These are phyloP conservation scores for Nadsonia commutata DNA, from an alignment of 1,139 yeast species.

Conservation along the genomic window DNA sequence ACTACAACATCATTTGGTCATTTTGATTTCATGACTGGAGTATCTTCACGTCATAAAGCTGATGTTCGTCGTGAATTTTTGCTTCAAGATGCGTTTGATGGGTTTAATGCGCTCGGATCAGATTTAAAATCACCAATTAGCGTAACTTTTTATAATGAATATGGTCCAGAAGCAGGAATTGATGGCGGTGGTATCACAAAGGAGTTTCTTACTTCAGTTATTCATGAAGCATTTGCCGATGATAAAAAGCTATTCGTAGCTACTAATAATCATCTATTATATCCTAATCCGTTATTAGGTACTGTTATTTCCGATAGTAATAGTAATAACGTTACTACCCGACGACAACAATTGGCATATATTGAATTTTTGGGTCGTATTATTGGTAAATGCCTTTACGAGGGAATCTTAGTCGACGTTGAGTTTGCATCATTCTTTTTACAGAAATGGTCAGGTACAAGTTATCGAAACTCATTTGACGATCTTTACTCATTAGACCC, in stretches of 20 bases:
- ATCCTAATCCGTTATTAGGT: slow-evolving; percentile 51
- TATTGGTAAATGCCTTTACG: slow-evolving; percentile 84
- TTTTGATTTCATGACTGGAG: slow-evolving; percentile 13
- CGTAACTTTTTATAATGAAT: slow-evolving; percentile 55
- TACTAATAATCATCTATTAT: slow-evolving; percentile 44
- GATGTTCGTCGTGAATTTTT: slow-evolving; percentile 53
- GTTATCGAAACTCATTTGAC: slow-evolving; percentile 49
- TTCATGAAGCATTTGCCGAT: slow-evolving; percentile 48
- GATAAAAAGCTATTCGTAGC: slow-evolving; percentile 36
- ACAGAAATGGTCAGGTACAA: slow-evolving; percentile 43
- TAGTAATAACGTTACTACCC: slow-evolving; percentile 2
- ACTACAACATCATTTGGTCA: not conserved
- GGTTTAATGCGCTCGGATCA: slow-evolving; percentile 33
- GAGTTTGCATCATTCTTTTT: slow-evolving; percentile 80
- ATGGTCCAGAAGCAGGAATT: slow-evolving; percentile 77
- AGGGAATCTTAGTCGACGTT: slow-evolving; percentile 65
- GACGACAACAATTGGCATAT: slow-evolving; percentile 8
- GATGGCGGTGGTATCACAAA: slow-evolving; percentile 97
- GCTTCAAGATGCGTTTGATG: slow-evolving; percentile 58
- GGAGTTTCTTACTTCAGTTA: slow-evolving; percentile 67
- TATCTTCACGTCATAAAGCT: slow-evolving; percentile 24
- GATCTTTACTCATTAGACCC: slow-evolving; percentile 62
- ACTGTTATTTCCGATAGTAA: not conserved
- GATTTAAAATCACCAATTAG: slow-evolving; percentile 44
- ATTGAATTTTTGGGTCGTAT: slow-evolving; percentile 55